These are phyloP conservation scores for Leptographium radiaticola DNA, from an alignment of 2,329 filamentous ascomycete genomes.

Conservation along the genomic window DNA sequence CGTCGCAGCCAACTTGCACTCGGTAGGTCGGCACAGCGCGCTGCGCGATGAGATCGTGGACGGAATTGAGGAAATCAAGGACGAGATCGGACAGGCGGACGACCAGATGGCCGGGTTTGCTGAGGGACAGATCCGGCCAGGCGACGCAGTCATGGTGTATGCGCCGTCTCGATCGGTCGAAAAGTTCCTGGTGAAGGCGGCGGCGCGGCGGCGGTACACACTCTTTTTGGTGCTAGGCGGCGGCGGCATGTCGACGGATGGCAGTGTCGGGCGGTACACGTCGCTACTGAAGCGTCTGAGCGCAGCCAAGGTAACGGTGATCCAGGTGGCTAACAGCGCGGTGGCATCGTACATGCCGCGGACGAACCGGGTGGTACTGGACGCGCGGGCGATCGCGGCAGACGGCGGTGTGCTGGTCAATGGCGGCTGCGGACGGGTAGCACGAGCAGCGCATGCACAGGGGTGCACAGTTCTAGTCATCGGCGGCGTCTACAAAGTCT, in stretches of 20 bases:
- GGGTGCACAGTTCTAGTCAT: constrained; percentile 79
- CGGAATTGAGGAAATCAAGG: constrained; percentile 89
- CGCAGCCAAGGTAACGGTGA: constrained; percentile 65
- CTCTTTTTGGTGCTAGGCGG: constrained; percentile 52
- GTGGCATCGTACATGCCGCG: constrained; percentile 90
- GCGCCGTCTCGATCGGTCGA: constrained; percentile 79
- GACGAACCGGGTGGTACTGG: constrained; percentile 89
- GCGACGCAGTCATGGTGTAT: constrained; percentile 84
- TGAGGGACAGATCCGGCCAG: constrained; percentile 83
- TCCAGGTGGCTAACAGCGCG: constrained; percentile 72
- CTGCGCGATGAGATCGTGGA: constrained; percentile 84
- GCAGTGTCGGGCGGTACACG: constrained; percentile 21
- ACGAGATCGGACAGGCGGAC: constrained; percentile 85
- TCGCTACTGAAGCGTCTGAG: constrained; percentile 66
- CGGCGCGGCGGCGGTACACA: constrained; percentile 82
- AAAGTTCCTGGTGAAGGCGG: constrained; percentile 77
- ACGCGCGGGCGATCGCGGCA: constrained; percentile 74
- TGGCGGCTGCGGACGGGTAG: constrained; percentile 71
- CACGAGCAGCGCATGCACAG: constrained; percentile 70
- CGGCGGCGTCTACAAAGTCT: constrained; percentile 86
- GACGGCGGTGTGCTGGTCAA: constrained; percentile 80
- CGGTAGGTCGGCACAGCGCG: constrained; percentile 41
- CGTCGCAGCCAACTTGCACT: constrained; percentile 16
- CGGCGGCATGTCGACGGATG: constrained; percentile 16
- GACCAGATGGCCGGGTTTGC: constrained; percentile 84